A percentile compares a stretch with the other conserved stretches of the same genome.
Evolutionary conservation across 257 asterid species (phyloP).

Genomic region (Fraxinus anomala): DNA sequence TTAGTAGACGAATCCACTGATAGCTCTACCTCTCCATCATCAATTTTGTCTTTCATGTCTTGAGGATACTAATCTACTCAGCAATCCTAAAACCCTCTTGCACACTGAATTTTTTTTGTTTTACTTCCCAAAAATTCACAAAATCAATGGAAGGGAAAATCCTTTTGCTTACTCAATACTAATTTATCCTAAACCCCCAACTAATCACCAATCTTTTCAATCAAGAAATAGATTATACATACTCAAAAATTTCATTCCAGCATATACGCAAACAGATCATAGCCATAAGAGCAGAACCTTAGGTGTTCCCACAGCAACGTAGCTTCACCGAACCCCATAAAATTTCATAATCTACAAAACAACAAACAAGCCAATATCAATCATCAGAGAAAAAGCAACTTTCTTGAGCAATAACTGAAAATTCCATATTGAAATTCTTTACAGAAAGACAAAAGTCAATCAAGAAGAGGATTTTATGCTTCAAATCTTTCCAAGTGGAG

Average conservation of each 20-base stretch:
- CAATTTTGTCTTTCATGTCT: constrained; percentile 33
- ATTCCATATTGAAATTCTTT: constrained; percentile 15
- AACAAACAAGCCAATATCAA: neutral
- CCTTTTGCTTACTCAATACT: constrained; percentile 1
- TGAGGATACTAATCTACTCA: neutral
- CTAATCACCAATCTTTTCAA: constrained; percentile 6
- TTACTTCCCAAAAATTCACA: neutral
- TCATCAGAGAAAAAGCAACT: neutral
- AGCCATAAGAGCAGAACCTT: constrained; percentile 20
- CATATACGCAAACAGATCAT: constrained; percentile 20
- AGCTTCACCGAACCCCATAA: constrained; percentile 4
- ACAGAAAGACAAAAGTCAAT: constrained; percentile 18
- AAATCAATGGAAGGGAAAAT: neutral
- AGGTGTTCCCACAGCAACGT: constrained; percentile 16
- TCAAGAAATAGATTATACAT: constrained; percentile 3
- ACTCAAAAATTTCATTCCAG: constrained; percentile 11
- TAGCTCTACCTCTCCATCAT: constrained; percentile 44
- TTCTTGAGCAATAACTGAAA: constrained; percentile 17
- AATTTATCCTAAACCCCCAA: neutral
- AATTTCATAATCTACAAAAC: constrained; percentile 14
- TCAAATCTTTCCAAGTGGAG: constrained; percentile 14
- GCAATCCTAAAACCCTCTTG: constrained; percentile 7
- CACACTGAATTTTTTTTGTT: neutral
- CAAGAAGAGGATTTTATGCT: constrained; percentile 19
- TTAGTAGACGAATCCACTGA: constrained; percentile 44